These are phyloP conservation scores for Hansenula lynferdii DNA, from an alignment of 1,139 yeast species.

Conservation along the genomic window DNA sequence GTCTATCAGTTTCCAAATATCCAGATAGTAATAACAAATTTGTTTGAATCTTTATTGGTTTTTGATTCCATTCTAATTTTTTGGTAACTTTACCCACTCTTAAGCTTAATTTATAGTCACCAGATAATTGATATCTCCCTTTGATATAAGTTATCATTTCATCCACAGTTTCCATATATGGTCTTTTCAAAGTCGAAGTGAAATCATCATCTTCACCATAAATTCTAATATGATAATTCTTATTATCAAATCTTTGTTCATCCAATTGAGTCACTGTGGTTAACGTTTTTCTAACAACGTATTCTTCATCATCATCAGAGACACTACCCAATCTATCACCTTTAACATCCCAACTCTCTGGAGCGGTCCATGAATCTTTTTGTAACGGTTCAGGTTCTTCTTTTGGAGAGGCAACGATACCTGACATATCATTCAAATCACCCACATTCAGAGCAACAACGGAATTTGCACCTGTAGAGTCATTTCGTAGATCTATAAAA, in stretches of 20 bases:
- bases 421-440: constrained; percentile 47
- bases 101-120: constrained; percentile 77
- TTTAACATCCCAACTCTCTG: constrained; percentile 79
- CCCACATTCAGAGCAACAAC: constrained; percentile 26
- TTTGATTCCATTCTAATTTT: constrained; percentile 65
- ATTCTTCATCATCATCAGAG: constrained; percentile 30
- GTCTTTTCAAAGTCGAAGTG: constrained; percentile 65
- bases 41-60: constrained; percentile 75
- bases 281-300: constrained; percentile 23
- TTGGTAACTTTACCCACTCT: constrained; percentile 77
- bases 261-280: constrained; percentile 27
- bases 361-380: constrained; percentile 55
- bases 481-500: constrained; percentile 2
- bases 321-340: constrained; percentile 21
- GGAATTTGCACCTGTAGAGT: constrained; percentile 10
- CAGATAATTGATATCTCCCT: constrained; percentile 70
- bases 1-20: constrained; percentile 67
- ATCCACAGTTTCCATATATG: constrained; percentile 71
- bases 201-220: constrained; percentile 80
- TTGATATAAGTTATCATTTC: constrained; percentile 67
- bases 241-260: constrained; percentile 24
- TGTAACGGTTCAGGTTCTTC: constrained; percentile 5
- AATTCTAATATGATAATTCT: constrained; percentile 48
- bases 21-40: constrained; percentile 75
- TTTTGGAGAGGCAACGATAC: constrained; percentile 32